Evolutionary conservation across 441 rosid genomes (phyloP).

Genomic region (Syzygium malaccense): DNA sequence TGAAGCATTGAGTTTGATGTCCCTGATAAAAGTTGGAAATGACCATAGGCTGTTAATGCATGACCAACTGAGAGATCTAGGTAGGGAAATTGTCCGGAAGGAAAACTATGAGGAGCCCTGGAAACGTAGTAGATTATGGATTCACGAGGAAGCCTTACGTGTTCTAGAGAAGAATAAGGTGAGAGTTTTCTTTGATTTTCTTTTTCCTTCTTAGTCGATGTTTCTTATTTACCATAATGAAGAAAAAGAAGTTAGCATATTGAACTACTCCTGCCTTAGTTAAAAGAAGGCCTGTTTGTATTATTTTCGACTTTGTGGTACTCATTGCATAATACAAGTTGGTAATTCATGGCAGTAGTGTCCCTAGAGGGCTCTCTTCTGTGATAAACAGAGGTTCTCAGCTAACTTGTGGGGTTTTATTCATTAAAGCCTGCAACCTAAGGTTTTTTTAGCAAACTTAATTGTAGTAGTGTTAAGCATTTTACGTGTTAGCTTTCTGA

Average conservation of each 20-base stretch:
- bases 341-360: neutral
- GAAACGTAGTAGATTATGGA: conserved; percentile 11
- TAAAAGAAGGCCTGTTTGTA: neutral
- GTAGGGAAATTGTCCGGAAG: conserved; percentile 5
- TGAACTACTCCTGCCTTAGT: neutral
- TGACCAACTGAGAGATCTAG: neutral
- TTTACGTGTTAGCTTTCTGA: neutral
- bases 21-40: neutral
- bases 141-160: neutral
- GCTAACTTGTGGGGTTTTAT: neutral
- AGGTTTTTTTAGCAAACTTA: neutral
- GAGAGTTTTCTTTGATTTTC: neutral
- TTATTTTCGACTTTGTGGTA: neutral
- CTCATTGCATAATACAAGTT: neutral
- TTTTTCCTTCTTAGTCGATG: neutral
- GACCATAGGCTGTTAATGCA: neutral
- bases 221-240: neutral
- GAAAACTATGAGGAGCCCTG: conserved; percentile 1
- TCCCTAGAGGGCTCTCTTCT: neutral
- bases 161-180: neutral
- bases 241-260: neutral
- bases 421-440: neutral
- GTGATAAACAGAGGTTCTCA: neutral
- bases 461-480: neutral
- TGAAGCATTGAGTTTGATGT: neutral